A percentile compares a stretch with the other conserved stretches of the same genome.
Conservation (phyloP, 2,329 filamentous ascomycete species). For the Sarocladiaceae sp. region DNA sequence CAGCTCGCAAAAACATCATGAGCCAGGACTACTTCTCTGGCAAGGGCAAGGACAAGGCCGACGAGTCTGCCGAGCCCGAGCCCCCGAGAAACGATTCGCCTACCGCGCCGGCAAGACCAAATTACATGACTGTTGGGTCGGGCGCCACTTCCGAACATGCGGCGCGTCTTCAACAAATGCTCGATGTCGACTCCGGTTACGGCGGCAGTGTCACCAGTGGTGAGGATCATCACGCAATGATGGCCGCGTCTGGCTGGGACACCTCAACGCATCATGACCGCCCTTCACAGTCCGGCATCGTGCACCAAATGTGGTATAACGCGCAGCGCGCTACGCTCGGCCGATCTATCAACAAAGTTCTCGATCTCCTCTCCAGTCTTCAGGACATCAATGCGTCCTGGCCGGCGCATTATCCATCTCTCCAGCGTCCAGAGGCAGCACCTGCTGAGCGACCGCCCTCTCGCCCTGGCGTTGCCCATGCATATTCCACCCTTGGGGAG, state of each 20-base stretch:
- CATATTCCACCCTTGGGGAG: slow-evolving; percentile 56
- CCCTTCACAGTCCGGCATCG: slow-evolving; percentile 65
- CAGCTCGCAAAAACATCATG: slow-evolving; percentile 38
- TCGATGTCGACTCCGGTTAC: slow-evolving; percentile 90
- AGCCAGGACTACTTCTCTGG: slow-evolving; percentile 55
- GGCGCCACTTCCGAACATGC: slow-evolving; percentile 80
- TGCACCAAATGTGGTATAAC: slow-evolving; percentile 94
- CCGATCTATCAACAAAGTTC: slow-evolving; percentile 79
- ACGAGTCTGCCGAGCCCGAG: slow-evolving; percentile 22
- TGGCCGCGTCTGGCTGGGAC: slow-evolving; percentile 44
- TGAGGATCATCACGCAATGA: slow-evolving; percentile 36
- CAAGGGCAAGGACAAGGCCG: slow-evolving; percentile 46
- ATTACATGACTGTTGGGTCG: slow-evolving; percentile 85
- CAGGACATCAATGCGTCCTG: slow-evolving; percentile 87
- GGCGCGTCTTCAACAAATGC: slow-evolving; percentile 70
- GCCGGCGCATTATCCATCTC: slow-evolving; percentile 92
- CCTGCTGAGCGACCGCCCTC: slow-evolving; percentile 43
- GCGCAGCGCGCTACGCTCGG: slow-evolving; percentile 83
- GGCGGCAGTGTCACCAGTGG: slow-evolving; percentile 73
- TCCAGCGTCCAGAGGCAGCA: slow-evolving; percentile 55
- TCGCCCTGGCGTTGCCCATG: slow-evolving; percentile 58
- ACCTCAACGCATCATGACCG: slow-evolving; percentile 36
- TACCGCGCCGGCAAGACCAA: slow-evolving; percentile 37
- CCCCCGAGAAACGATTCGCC: slow-evolving; percentile 23
- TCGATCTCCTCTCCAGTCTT: slow-evolving; percentile 77